These are phyloP conservation scores for Kuraishia molischiana DNA, from an alignment of 805 yeast genomes.

Conservation along the genomic window DNA sequence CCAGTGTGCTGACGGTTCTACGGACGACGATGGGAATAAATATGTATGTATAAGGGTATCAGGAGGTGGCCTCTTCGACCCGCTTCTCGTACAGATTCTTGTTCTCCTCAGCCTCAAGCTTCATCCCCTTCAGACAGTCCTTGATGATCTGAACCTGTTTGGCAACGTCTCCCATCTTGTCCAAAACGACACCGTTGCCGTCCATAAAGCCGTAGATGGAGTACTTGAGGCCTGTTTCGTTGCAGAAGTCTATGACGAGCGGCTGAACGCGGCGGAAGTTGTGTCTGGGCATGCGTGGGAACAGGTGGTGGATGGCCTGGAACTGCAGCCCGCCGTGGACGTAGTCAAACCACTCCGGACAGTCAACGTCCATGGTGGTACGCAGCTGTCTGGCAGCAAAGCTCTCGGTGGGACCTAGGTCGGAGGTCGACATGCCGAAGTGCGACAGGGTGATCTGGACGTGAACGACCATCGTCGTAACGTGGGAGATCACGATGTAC, in stretches of 20 bases:
- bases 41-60: too few species aligned
- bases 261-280: slow-evolving; percentile 72
- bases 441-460: slow-evolving; percentile 86
- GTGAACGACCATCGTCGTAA: slow-evolving; percentile 85
- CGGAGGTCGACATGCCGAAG: slow-evolving; percentile 90
- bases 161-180: slow-evolving; percentile 63
- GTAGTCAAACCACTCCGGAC: slow-evolving; percentile 88
- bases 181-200: slow-evolving; percentile 67
- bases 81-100: slow-evolving; percentile 20
- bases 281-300: slow-evolving; percentile 85
- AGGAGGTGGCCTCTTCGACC: too few species aligned
- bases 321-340: slow-evolving; percentile 90
- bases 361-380: slow-evolving; percentile 92
- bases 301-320: slow-evolving; percentile 84
- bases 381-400: slow-evolving; percentile 74
- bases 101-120: slow-evolving; percentile 32
- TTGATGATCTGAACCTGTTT: slow-evolving; percentile 68
- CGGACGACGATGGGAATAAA: too few species aligned
- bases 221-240: slow-evolving; percentile 66
- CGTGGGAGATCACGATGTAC: slow-evolving; percentile 64
- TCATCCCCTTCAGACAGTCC: slow-evolving; percentile 62
- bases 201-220: slow-evolving; percentile 76
- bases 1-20: too few species aligned
- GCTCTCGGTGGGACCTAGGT: slow-evolving; percentile 70
- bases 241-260: slow-evolving; percentile 62